Conservation (phyloP, 352 stramenopile genomes). For the Pilasporangium apinafurcum region DNA sequence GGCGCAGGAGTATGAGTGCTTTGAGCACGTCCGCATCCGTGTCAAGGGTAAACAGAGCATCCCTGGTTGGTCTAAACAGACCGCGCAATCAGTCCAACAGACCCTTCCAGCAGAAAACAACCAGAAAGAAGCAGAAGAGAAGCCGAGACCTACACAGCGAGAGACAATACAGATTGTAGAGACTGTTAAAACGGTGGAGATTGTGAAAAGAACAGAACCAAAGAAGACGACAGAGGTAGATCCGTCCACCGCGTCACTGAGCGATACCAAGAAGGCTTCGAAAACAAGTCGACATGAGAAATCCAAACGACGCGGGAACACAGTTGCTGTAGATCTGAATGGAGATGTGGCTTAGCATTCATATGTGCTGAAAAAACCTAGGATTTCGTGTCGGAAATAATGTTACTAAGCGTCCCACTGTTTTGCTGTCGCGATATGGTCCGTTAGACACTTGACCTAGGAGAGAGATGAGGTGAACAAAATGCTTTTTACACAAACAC, state of each 20-base stretch:
- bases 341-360: no score
- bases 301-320: no score
- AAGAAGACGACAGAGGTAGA: neutral
- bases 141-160: neutral
- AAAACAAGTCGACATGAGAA: no score
- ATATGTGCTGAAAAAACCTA: no score
- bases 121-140: neutral
- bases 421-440: no score
- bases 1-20: conserved; percentile 63
- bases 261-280: no score
- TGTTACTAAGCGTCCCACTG: no score
- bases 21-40: conserved; percentile 55
- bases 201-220: neutral
- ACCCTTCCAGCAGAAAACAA: neutral
- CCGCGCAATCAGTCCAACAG: neutral
- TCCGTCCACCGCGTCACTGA: no score
- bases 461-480: conserved; percentile 3
- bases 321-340: no score
- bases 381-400: no score
- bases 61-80: conserved; percentile 54
- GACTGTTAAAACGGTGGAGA: no score
- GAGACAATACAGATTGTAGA: neutral
- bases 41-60: conserved; percentile 80
- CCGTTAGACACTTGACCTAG: neutral
- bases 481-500: no score